Conservation (phyloP, 495 filamentous ascomycete species). For the Penicillium egyptiacum region DNA sequence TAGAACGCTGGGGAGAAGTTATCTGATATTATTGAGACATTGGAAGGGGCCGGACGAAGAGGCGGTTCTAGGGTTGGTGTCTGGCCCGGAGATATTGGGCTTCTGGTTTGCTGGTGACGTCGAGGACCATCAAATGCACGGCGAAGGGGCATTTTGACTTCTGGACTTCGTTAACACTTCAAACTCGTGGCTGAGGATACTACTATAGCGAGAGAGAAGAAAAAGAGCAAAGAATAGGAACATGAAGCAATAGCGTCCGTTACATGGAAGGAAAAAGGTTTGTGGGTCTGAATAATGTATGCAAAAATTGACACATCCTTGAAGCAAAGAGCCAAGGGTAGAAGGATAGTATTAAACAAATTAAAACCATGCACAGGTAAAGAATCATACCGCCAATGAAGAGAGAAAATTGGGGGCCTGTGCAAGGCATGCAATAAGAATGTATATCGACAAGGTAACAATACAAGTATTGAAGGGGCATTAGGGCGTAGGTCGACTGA, state of each 20-base stretch:
- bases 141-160: neutral
- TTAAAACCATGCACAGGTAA: conserved; percentile 27
- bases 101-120: neutral
- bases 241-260: neutral
- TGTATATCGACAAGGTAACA: conserved; percentile 33
- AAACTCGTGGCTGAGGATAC: neutral
- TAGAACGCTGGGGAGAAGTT: neutral
- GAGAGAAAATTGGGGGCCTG: conserved; percentile 23
- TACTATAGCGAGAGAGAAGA: neutral
- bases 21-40: conserved; percentile 2
- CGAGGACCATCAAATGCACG: neutral
- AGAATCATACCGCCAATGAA: conserved; percentile 16
- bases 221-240: neutral
- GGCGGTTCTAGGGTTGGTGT: neutral
- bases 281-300: neutral
- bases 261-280: neutral
- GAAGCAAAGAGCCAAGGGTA: conserved; percentile 11
- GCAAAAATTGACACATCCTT: conserved; percentile 12
- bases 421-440: conserved; percentile 29
- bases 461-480: conserved; percentile 27
- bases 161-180: neutral
- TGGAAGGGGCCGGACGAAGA: neutral
- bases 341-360: conserved; percentile 36
- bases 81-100: neutral
- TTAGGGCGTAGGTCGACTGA: conserved; percentile 29